A percentile compares a stretch with the other conserved stretches of the same genome.
These are phyloP conservation scores for Lyophyllum semitale DNA, from an alignment of 768 basidiomycete genomes.

Conservation along the genomic window DNA sequence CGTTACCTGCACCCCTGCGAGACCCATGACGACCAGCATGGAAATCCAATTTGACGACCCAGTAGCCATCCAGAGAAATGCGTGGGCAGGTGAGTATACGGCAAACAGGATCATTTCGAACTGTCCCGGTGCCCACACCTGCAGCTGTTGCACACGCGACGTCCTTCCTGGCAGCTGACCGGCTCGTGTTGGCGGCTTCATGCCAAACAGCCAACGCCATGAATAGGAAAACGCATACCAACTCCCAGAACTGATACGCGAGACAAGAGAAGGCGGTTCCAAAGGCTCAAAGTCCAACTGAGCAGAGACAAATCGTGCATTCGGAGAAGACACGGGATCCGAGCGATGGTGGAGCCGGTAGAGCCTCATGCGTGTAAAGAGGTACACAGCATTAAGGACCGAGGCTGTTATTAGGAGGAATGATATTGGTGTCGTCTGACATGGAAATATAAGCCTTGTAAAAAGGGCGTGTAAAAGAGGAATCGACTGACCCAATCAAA, in stretches of 20 bases:
- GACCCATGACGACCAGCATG: constrained; percentile 67
- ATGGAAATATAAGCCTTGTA: constrained; percentile 4
- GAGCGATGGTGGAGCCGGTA: constrained; percentile 67
- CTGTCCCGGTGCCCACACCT: constrained; percentile 77
- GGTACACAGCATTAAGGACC: constrained; percentile 60
- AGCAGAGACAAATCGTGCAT: constrained; percentile 65
- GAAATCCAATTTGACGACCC: constrained; percentile 76
- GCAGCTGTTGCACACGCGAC: constrained; percentile 70
- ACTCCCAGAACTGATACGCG: constrained; percentile 42
- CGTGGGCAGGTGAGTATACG: constrained; percentile 79
- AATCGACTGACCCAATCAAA: constrained; percentile 71
- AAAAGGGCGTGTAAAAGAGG: constrained; percentile 13
- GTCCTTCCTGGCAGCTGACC: constrained; percentile 42
- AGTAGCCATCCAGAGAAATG: constrained; percentile 72
- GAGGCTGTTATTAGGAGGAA: constrained; percentile 56
- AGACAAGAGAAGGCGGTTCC: constrained; percentile 43
- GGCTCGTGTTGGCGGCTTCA: constrained; percentile 45
- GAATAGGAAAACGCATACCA: constrained; percentile 58
- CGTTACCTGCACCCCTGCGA: constrained; percentile 65
- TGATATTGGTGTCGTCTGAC: constrained; percentile 66
- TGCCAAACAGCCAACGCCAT: constrained; percentile 69
- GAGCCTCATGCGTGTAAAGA: constrained; percentile 68
- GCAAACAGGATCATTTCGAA: constrained; percentile 70
- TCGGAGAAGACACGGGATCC: constrained; percentile 70
- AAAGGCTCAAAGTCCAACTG: constrained; percentile 48